phyloP scores from a whole-genome alignment of 345 rosid genomes.

The Atalantia buxifolia region DNA sequence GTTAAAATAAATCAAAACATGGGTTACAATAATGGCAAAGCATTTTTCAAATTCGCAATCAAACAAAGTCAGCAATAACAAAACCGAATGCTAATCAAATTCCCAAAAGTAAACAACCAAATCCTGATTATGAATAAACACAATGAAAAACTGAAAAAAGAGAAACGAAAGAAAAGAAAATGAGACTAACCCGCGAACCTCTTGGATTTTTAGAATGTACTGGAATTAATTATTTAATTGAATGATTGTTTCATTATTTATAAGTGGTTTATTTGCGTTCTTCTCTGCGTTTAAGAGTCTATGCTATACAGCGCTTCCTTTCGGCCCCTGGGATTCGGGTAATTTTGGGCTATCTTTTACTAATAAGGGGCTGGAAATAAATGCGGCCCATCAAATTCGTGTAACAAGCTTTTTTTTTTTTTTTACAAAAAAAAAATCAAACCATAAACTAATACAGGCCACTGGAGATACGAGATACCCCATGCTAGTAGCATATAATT shows the following conservation, averaged over 20 bases:
- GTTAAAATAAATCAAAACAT: not conserved
- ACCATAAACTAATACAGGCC: too few relatives aligned
- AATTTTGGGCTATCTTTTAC: too few relatives aligned
- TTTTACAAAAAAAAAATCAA: too few relatives aligned
- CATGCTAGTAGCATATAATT: too few relatives aligned
- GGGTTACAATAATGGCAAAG: not conserved
- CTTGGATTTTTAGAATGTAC: not conserved
- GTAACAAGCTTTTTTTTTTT: too few relatives aligned
- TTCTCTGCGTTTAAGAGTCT: too few relatives aligned
- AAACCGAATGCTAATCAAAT: not conserved
- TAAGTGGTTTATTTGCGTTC: not conserved
- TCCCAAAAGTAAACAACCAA: not conserved
- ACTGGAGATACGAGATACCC: too few relatives aligned
- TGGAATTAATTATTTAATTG: too few relatives aligned
- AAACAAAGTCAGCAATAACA: not conserved
- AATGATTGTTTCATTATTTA: not conserved
- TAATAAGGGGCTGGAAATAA: too few relatives aligned
- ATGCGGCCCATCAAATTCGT: too few relatives aligned
- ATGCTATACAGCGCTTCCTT: too few relatives aligned
- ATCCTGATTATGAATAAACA: not conserved
- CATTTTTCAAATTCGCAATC: not conserved
- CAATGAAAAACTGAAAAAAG: not conserved
- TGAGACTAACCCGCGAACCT: not conserved
- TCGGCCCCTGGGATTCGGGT: too few relatives aligned
- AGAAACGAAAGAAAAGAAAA: not conserved